Percentiles rank a stretch among this genome's conserved stretches.
Conservation (phyloP, 257 asterid species). For the Perilla frutescens region DNA sequence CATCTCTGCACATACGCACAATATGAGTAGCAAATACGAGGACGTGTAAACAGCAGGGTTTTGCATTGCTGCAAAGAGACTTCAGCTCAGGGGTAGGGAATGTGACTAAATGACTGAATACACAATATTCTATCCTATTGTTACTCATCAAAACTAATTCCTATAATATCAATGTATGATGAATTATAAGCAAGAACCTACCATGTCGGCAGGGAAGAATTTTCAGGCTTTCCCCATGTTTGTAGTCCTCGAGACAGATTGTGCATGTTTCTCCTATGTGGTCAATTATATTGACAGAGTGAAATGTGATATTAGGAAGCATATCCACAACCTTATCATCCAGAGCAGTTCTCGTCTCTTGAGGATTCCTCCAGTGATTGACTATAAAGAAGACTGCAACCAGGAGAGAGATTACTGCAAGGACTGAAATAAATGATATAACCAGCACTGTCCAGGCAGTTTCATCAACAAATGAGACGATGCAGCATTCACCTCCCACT, state of each 20-base stretch:
- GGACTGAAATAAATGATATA: constrained; percentile 40
- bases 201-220: constrained; percentile 43
- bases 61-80: background rate
- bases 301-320: constrained; percentile 35
- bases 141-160: background rate
- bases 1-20: background rate
- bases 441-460: constrained; percentile 45
- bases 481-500: constrained; percentile 39
- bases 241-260: constrained; percentile 44
- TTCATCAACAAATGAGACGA: constrained; percentile 30
- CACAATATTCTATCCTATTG: background rate
- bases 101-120: background rate
- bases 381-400: constrained; percentile 29
- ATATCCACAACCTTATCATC: constrained; percentile 31
- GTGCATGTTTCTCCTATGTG: constrained; percentile 37
- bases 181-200: constrained; percentile 12
- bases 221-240: constrained; percentile 35
- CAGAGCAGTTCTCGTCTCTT: constrained; percentile 11
- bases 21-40: background rate
- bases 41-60: background rate
- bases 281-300: constrained; percentile 12
- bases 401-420: constrained; percentile 32
- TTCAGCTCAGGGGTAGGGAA: background rate
- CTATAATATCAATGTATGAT: background rate
- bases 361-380: constrained; percentile 29